Base-by-base conservation (phyloP, 106 monocot genomes). In the Dioscorea zingiberensis region DNA sequence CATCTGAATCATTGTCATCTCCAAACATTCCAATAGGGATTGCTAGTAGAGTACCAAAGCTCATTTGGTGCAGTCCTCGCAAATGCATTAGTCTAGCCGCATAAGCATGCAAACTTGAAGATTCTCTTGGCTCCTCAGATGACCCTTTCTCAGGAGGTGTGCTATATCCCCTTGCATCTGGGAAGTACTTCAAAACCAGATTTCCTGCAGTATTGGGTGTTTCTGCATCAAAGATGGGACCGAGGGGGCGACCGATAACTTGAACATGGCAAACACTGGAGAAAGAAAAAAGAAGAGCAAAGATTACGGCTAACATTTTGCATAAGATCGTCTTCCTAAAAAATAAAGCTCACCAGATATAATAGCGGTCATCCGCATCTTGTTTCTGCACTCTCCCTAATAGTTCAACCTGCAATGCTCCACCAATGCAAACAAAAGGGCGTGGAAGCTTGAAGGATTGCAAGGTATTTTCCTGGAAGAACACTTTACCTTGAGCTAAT, bases 371-470 rank as follows among this genome's bases (percentile, higher is more conserved):
- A 63, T 95, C 91, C 21, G 71, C 47, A 56, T 66, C 76, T 72
- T 88, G 85, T 44, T 54, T 75, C 44, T 95, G 94, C 61, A 91
- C 91, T 60, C 94, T 82, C n/a, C 94, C 94, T 66, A 87, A 25
- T 9, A 94, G 66, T 70, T 94, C 85, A 58, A 94, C 80, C 74
- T 81, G 82, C 67, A 94, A 47, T 48, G 84, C 61, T 65, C 85
- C 91, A 64, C 95, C 95, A 44, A 88, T 73, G 78, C 95, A 95
- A 18, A 95, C 51, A 55, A 73, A 76, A 4, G 90, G 94, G 38
- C 78, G 80, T 26, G 94, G 91, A 59, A 94, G 87, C 74, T 76
- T 87, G 65, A 94, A 94, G 51, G 83, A 72, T 60, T 94, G 94
- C 68, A 91, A 65, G 16, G 29, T 58, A 74, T 94, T 83, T 66